phyloP scores from a whole-genome alignment of 768 basidiomycete genomes.

The Mycena pura region DNA sequence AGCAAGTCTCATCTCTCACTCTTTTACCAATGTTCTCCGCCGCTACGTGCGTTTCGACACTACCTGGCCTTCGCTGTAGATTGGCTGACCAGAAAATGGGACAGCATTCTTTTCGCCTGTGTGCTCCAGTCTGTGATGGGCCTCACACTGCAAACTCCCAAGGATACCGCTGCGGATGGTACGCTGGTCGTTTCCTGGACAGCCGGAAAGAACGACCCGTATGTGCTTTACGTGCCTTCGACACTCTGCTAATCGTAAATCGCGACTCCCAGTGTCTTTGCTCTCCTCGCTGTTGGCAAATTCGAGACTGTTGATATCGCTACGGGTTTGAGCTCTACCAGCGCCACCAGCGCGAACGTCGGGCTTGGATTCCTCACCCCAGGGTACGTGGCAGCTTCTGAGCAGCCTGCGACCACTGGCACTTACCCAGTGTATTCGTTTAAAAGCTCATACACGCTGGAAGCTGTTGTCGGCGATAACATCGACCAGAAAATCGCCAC shows the following conservation, averaged over 20 bases:
- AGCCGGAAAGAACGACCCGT: slow-evolving; percentile 13
- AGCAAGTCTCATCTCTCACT: slow-evolving; percentile 13
- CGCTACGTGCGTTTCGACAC: neutral
- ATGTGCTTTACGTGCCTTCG: neutral
- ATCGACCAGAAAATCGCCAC: neutral
- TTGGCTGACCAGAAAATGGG: neutral
- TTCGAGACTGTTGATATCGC: neutral
- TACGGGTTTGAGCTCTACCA: neutral
- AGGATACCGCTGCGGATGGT: neutral
- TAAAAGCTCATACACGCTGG: neutral
- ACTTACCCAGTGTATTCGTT: neutral
- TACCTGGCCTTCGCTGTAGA: neutral
- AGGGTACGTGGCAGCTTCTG: neutral
- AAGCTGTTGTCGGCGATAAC: neutral
- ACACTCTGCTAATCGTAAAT: neutral
- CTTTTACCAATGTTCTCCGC: slow-evolving; percentile 7
- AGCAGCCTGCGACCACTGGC: neutral
- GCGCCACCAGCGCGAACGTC: neutral
- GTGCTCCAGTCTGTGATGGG: slow-evolving; percentile 25
- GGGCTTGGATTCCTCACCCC: slow-evolving; percentile 1
- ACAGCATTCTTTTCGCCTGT: slow-evolving; percentile 13
- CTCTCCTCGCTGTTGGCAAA: neutral
- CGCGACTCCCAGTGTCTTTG: neutral
- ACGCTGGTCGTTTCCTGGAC: slow-evolving; percentile 14
- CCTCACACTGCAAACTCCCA: slow-evolving; percentile 18